Base-by-base conservation (phyloP, 805 yeast genomes). In the Zygosaccharomyces bailii region DNA sequence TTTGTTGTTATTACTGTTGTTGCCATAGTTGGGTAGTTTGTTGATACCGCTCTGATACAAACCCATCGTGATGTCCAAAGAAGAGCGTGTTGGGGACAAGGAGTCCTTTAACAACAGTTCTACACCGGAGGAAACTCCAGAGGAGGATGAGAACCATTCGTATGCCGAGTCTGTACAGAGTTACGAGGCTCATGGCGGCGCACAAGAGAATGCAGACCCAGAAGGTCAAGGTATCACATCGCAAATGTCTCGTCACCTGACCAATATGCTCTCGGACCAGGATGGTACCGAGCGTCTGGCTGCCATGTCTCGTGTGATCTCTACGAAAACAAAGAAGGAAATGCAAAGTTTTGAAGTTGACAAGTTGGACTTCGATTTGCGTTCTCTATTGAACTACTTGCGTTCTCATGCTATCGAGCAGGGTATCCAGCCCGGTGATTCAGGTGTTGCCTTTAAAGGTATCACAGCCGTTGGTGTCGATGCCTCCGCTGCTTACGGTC, bases 401-500 rank as follows among this genome's bases (percentile, higher is more conserved):
- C 57, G 67, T 45, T 52, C 62, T 10, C 66, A 66, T 45, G 69
- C 67, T 32, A 38, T 66, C 18, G 70, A 70, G 42, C 75, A 72
- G 55, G 75, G 76, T 48, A 72, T 73, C 41, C 74, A 70, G 54
- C 69, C 74, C 1, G 69, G 73, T 45, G 71, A 70, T 39, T 70
- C 77, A 3, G 85, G 85, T 61, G 68, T 73, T 39, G 74, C 74
- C 2, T 70, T 73, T 54, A 71, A 65, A 45, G 59, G 63, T 39
- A 50, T 73, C 11, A 72, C 75, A 5, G 71, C 75, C 43, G 64
- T 70, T 52, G 78, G 76, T 61, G 53, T 69, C 42, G 82, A 79
- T 49, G 72, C 78, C 16, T 76, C 78, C 23, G 77, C 78, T 36
- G 75, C 78, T 10, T 71, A 66, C 54, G 76, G 75, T 39, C 75